Conservation (phyloP, 164 flowering plant species). For the Litsea cubeba region DNA sequence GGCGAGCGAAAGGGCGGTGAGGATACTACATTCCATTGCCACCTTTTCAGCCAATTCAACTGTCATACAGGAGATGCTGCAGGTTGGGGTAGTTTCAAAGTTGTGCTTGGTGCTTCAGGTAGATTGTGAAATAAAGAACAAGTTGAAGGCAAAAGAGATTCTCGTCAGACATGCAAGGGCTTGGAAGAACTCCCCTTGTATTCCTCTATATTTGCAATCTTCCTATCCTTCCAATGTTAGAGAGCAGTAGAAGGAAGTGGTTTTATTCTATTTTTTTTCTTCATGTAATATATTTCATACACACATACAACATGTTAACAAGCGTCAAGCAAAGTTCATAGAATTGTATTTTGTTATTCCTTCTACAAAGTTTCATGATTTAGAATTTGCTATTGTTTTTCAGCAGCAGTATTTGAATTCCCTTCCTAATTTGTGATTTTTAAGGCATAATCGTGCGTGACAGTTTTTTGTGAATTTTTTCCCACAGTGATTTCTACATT, state of each 20-base stretch:
- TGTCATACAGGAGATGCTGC: constrained; percentile 74
- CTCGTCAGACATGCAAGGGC: constrained; percentile 60
- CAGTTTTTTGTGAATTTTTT: too few relatives aligned
- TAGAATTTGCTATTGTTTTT: too few relatives aligned
- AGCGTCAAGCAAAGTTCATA: background rate
- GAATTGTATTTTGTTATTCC: background rate
- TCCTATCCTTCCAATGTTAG: constrained; percentile 38
- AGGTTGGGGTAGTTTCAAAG: constrained; percentile 78
- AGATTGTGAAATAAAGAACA: constrained; percentile 43
- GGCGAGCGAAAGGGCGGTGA: constrained; percentile 61
- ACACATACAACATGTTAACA: background rate
- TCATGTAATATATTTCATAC: background rate
- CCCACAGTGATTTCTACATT: too few relatives aligned
- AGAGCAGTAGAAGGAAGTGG: background rate
- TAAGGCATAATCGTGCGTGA: too few relatives aligned
- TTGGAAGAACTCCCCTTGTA: constrained; percentile 66
- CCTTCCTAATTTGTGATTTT: too few relatives aligned
- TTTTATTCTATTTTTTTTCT: too few relatives aligned
- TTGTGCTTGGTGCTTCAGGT: constrained; percentile 69
- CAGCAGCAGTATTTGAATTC: too few relatives aligned
- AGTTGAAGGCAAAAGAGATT: constrained; percentile 62
- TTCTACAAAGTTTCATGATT: background rate
- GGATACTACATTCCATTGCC: constrained; percentile 46
- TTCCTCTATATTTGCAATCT: constrained; percentile 48
- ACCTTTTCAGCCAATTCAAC: constrained; percentile 46